Base-by-base conservation (phyloP, 2,329 filamentous ascomycete genomes). In the Verticillium albo-atrum region DNA sequence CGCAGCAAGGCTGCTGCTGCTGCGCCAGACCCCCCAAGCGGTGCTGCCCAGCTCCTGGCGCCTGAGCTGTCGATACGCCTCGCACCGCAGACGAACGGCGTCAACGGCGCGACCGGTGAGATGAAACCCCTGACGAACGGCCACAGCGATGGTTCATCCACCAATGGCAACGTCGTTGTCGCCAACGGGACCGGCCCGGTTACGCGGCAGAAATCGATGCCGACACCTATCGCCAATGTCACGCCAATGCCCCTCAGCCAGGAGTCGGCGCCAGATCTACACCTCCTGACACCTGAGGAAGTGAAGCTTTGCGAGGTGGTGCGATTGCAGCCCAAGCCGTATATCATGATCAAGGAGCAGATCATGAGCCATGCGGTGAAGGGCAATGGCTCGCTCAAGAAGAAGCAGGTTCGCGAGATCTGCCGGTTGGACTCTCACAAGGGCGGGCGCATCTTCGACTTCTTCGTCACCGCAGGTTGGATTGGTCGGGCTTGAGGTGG, bases 391-490 rank as follows among this genome's bases (percentile, higher is more conserved):
- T 85, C 82, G 14, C 77, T 99, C 7, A 98, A 97, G 80, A 97
- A 95, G 82, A 98, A 97, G 76, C 89, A 94, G 66, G 92, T 92
- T 2, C 90, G 89, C 70, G 90, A 96, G 70, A 88, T 98, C 27
- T 93, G 90, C 70, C 76, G 87, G 71, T 83, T 98, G 57, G 94
- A 98, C 69, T 85, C 87, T 10, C 89, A 90, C 64, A 98, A 97
- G 73, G 89, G 90, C 0, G 88, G 89, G 20, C 84, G 91, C 65
- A 86, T 98, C 60, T 97, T 94, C 75, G 95, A 98, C 73, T 98
- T 97, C 72, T 93, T 97, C 77, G 90, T 96, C 63, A 91, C 92
- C 70, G 88, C 88, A 59, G 95, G 94, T 3, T 98, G 94, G 92
- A 88, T 98, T 62, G 89, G 88, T 32, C 95, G 96, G 78, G 90